Percentiles rank a stretch among this genome's conserved stretches.
Conservation (phyloP, 345 rosid genomes). For the Gossypium bickii region DNA sequence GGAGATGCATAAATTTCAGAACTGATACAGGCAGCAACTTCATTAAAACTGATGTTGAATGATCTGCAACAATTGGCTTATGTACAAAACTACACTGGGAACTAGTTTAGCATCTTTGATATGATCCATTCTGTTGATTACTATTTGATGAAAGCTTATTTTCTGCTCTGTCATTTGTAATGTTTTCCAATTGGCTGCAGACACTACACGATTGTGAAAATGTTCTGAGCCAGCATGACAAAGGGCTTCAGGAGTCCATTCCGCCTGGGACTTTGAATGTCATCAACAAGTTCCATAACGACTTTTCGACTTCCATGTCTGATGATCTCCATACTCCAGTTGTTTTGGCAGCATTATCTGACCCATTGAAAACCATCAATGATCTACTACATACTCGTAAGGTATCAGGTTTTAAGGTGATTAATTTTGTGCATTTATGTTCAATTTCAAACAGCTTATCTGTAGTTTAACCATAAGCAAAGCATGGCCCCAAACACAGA, state of each 20-base stretch:
- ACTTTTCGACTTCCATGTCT: slow-evolving; percentile 67
- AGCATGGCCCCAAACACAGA: background rate
- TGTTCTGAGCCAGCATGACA: slow-evolving; percentile 44
- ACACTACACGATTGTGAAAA: slow-evolving; percentile 67
- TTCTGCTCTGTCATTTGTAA: slow-evolving; percentile 8
- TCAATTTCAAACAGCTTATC: background rate
- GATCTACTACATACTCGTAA: slow-evolving; percentile 80
- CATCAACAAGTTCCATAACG: slow-evolving; percentile 47
- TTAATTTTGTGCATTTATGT: background rate
- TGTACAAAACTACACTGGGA: background rate
- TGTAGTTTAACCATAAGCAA: background rate
- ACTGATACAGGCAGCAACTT: background rate
- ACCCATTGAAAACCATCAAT: slow-evolving; percentile 73
- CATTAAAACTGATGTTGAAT: background rate
- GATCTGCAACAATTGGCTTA: background rate
- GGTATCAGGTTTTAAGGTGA: slow-evolving; percentile 36
- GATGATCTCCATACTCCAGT: slow-evolving; percentile 90
- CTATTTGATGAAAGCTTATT: background rate
- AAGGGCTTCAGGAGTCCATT: slow-evolving; percentile 30
- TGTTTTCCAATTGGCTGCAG: slow-evolving; percentile 44
- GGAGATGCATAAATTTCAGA: background rate
- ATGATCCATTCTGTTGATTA: background rate
- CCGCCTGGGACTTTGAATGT: slow-evolving; percentile 42
- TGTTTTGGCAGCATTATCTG: slow-evolving; percentile 80
- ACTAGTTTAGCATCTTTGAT: background rate